Evolutionary conservation across 106 monocot species (phyloP).

Genomic region (Apostasia shenzhenica): DNA sequence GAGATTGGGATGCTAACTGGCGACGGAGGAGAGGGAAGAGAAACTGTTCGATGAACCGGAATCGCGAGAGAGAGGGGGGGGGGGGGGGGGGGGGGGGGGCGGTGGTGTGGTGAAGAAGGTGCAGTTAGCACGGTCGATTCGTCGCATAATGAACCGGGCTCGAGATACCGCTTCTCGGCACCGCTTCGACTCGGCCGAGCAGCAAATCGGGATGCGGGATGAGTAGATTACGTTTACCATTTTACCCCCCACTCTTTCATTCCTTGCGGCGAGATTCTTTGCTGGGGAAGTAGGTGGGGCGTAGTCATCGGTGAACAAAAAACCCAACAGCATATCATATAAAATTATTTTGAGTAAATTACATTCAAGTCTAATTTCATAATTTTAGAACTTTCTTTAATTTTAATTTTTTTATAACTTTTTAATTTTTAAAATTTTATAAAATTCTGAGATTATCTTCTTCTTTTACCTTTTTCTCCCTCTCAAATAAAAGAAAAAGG

Average conservation of each 20-base stretch:
- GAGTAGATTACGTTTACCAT: neutral
- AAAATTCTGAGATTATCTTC: no score
- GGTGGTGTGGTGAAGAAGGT: neutral
- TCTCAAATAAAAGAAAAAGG: no score
- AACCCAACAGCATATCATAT: no score
- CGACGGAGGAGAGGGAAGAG: neutral
- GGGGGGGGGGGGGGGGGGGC: no score
- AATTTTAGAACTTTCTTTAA: no score
- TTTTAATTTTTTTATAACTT: no score
- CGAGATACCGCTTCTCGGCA: conserved; percentile 12
- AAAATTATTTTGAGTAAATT: no score
- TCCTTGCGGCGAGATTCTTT: conserved; percentile 3
- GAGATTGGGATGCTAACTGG: neutral
- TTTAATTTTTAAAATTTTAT: no score
- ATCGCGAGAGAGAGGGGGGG: neutral
- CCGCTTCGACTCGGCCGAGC: neutral
- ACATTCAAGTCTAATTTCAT: no score
- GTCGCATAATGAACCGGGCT: conserved; percentile 13
- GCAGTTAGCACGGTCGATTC: neutral
- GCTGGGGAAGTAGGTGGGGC: conserved; percentile 1
- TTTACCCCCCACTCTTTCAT: neutral
- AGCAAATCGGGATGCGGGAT: neutral
- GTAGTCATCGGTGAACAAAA: conserved; percentile 4
- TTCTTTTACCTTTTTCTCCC: no score
- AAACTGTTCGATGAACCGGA: conserved; percentile 10